Conservation (phyloP, 2,329 filamentous ascomycete genomes). For the Trichoderma oligosporum region DNA sequence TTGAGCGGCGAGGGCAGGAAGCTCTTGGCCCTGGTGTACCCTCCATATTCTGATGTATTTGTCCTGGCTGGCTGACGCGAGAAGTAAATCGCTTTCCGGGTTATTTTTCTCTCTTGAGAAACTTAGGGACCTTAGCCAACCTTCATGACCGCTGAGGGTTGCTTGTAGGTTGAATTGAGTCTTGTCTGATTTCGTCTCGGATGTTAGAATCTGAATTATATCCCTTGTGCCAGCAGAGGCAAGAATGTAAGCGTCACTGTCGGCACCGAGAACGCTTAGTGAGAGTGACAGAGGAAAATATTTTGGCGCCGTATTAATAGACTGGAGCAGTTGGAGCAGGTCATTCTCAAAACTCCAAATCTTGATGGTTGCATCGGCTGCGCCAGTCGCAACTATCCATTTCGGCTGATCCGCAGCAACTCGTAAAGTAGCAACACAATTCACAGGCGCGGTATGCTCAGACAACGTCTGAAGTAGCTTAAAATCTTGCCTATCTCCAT, state of each 20-base stretch:
- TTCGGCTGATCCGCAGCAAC: conserved; percentile 27
- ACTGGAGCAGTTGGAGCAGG: conserved; percentile 58
- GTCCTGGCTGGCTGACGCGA: conserved; percentile 94
- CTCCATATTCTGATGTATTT: conserved; percentile 96
- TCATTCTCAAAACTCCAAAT: conserved; percentile 62
- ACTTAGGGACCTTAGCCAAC: conserved; percentile 84
- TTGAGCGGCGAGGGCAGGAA: conserved; percentile 54
- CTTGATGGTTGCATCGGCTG: conserved; percentile 69
- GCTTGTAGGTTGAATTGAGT: conserved; percentile 66
- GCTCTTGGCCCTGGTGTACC: conserved; percentile 65
- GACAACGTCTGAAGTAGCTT: conserved; percentile 50
- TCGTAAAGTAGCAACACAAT: conserved; percentile 55
- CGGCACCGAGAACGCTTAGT: conserved; percentile 55
- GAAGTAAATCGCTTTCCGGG: conserved; percentile 62
- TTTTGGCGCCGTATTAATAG: conserved; percentile 67
- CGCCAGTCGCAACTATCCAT: conserved; percentile 69
- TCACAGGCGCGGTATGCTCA: conserved; percentile 72
- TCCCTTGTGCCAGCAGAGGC: conserved; percentile 83
- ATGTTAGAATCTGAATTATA: conserved; percentile 74
- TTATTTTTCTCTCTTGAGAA: conserved; percentile 63
- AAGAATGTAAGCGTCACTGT: conserved; percentile 57
- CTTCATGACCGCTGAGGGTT: conserved; percentile 83
- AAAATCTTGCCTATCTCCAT: conserved; percentile 28
- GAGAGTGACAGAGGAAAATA: conserved; percentile 80
- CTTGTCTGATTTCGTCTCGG: conserved; percentile 40